Base-by-base conservation (phyloP, 495 filamentous ascomycete species). In the Cetradonia linearis region DNA sequence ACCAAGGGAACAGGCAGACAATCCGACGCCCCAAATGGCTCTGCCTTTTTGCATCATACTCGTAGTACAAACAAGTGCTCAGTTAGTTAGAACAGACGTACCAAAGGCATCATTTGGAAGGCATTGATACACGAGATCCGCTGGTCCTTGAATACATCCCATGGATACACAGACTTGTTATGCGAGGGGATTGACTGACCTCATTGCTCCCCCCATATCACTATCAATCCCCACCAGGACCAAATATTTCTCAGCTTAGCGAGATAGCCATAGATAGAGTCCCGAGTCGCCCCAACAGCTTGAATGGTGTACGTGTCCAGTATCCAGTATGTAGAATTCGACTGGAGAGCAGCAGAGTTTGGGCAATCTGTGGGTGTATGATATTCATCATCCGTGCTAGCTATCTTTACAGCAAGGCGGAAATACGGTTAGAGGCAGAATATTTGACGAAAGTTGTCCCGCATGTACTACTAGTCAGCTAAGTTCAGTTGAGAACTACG, bases 391-490 rank as follows among this genome's bases (percentile, higher is more conserved):
- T 10, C 33, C 50, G 34, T 20, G 20, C 9, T 16, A n/a, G 18
- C 42, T 36, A 34, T 11, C 28, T n/a, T 53, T 33, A 33, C 36
- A 46, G 47, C 31, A 37, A 50, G 25, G 10, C 36, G 37, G n/a
- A 48, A 60, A 30, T 53, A 40, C 3, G 58, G 58, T 53, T 60
- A 60, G 48, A 52, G 46, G 25, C n/a, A 20, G 47, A 49, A 42
- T 54, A 27, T 53, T 53, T 20, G 31, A 52, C 37, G 16, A n/a
- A 46, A 60, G 58, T 20, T 28, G 23, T 53, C 30, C 34, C 58
- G 58, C 58, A 42, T n/a, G n/a, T 60, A 34, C 28, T 54, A 31
- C 31, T 54, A 54, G 30, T 54, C 11, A 54, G 20, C 11, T 20
- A 33, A 34, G 28, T 54, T 54, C 33, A 38, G 31, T 60, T 30